Conservation (phyloP, 2,329 filamentous ascomycete genomes). For the Fusarium marasasianum region DNA sequence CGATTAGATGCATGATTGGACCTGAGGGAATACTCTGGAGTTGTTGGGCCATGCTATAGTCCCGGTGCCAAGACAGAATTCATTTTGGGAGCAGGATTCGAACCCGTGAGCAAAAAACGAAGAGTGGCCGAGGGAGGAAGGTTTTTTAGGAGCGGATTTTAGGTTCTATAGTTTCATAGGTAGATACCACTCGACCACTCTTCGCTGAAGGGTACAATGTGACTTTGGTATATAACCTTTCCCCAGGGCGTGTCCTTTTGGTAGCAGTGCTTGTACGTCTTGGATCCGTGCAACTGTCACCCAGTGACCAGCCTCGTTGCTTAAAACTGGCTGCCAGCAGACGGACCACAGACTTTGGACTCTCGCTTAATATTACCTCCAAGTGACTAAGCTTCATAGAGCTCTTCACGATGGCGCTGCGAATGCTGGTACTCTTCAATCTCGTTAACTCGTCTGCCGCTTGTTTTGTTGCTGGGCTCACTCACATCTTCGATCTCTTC, state of each 20-base stretch:
- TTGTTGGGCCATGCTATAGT: not conserved
- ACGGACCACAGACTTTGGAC: not conserved
- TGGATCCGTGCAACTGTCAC: not conserved
- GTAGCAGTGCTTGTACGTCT: not conserved
- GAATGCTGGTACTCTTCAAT: not conserved
- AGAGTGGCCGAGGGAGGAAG: not conserved
- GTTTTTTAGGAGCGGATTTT: not conserved
- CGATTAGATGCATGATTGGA: fast-evolving
- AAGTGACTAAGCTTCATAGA: not conserved
- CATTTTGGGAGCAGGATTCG: not conserved
- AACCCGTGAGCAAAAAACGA: conserved; percentile 6
- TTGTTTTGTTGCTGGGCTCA: fast-evolving
- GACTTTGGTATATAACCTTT: not conserved
- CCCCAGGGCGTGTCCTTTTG: not conserved
- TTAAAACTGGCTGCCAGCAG: fast-evolving
- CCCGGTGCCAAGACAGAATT: fast-evolving
- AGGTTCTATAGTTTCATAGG: not conserved
- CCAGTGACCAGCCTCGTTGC: not conserved
- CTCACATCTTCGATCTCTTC: not conserved
- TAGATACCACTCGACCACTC: conserved; percentile 20
- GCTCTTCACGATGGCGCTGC: not conserved
- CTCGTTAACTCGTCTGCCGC: not conserved
- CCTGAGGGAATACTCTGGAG: fast-evolving
- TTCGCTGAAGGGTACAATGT: not conserved
- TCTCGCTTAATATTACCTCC: not conserved